Base-by-base conservation (phyloP, 139 green algal species). In the Chlamydomonas sphaeroides region DNA sequence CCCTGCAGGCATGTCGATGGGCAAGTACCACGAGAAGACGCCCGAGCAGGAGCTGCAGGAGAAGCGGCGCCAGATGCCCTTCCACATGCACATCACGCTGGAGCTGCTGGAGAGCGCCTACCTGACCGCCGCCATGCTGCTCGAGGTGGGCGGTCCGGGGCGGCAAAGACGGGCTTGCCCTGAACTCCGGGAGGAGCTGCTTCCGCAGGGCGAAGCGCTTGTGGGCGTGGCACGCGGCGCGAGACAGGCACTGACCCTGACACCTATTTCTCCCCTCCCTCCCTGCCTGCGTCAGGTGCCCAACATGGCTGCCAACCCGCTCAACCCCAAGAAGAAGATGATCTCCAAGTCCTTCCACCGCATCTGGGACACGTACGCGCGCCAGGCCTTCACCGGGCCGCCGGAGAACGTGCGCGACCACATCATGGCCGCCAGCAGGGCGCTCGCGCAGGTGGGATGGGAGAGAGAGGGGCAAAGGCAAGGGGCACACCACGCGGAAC, bases 61-160 rank as follows among this genome's bases (percentile, higher is more conserved):
- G 91, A 93, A 96, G 78, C 89, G 96, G 25, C 92, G 97, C 33
- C 95, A 98, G 89, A 98, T 99, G 93, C 97, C 97, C 70, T 99
- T 99, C 94, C 97, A 99, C 92, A 98, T 99, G 95, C 97, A 99
- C 92, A 98, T 99, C 93, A 91, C 85, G 6, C 78, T 99, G 66
- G 97, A 99, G 90, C 89, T 99, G 76, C 86, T 99, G 67, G 97
- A 99, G 91, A 89, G 86, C 32, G 93, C 93, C 30, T 96, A 98
- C 87, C 93, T 99, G 38, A 96, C 98, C 36, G 95, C 69, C 28
- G 95, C 96, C 32, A 98, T 98, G 94, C 91, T 99, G 88, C 90
- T 98, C 39, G 97, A 99, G 94, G 93, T 87, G 65, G 5, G 49
- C 6, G 41, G 5, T 25, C 7, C 4, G 51, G n/a, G n/a, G n/a